These are phyloP conservation scores for Citrus cavaleriei DNA, from an alignment of 345 rosid genomes.

Conservation along the genomic window DNA sequence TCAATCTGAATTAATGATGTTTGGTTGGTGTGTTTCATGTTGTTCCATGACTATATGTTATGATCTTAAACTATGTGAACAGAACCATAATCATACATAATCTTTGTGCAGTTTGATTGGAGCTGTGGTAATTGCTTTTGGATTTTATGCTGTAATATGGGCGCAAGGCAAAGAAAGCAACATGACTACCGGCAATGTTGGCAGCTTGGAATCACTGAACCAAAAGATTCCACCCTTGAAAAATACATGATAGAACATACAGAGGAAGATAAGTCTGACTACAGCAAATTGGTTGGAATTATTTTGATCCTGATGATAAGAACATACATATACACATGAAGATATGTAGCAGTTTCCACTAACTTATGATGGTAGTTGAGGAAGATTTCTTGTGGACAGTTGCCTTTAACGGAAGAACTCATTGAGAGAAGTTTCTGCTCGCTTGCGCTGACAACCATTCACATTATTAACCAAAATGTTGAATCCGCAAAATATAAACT, in stretches of 20 bases:
- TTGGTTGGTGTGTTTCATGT: background rate
- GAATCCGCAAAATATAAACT: background rate
- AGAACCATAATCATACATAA: background rate
- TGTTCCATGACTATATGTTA: background rate
- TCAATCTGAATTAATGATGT: background rate
- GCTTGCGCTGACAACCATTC: background rate
- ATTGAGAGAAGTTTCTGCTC: too few species aligned
- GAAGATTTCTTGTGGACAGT: background rate
- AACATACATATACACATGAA: background rate
- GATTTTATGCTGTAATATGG: constrained; percentile 24
- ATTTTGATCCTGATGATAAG: background rate
- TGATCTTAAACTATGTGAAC: background rate
- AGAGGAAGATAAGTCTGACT: background rate
- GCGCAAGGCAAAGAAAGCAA: constrained; percentile 17
- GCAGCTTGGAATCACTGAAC: constrained; percentile 7
- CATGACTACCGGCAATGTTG: background rate
- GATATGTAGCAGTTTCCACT: background rate
- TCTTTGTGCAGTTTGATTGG: constrained; percentile 21
- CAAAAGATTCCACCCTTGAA: constrained; percentile 8
- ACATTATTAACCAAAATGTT: background rate
- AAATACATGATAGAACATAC: background rate
- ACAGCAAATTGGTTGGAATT: background rate
- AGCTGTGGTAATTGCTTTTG: constrained; percentile 10
- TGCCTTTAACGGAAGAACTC: background rate
- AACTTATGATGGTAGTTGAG: background rate